Percentiles rank a stretch among this genome's conserved stretches.
Evolutionary conservation across 495 filamentous ascomycete species (phyloP).

Genomic region (Achaetomiella virescens): DNA sequence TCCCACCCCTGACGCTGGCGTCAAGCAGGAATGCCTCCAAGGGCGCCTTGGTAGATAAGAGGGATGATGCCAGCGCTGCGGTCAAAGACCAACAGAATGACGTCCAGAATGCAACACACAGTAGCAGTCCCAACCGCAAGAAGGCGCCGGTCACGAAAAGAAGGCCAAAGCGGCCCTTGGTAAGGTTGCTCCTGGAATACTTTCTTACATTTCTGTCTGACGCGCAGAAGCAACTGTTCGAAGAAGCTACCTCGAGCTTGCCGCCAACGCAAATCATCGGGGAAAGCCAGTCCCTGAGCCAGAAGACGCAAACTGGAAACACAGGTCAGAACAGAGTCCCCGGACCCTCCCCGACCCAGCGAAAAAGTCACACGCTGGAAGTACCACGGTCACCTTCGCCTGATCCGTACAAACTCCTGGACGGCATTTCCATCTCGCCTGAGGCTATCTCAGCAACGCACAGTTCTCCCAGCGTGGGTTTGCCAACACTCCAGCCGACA

Average conservation of each 20-base stretch:
- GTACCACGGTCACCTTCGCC: not conserved
- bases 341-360: not conserved
- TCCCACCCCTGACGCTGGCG: not conserved
- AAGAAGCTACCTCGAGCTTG: conserved; percentile 12
- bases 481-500: not conserved
- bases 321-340: not conserved
- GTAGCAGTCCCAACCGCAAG: not conserved
- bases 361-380: not conserved
- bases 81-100: not conserved
- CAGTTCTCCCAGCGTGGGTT: not conserved
- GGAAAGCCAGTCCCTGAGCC: conserved; percentile 13
- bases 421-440: not conserved
- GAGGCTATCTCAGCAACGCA: not conserved
- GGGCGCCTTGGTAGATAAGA: not conserved
- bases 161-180: conserved; percentile 20
- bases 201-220: not conserved
- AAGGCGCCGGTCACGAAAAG: conserved; percentile 8
- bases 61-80: not conserved
- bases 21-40: not conserved
- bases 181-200: not conserved
- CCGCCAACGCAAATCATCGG: conserved; percentile 17
- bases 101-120: not conserved
- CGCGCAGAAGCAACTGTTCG: conserved; percentile 17
- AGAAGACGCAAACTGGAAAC: not conserved
- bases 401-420: not conserved